Conservation (phyloP, 2,329 filamentous ascomycete genomes). For the Aspergillus sp. region DNA sequence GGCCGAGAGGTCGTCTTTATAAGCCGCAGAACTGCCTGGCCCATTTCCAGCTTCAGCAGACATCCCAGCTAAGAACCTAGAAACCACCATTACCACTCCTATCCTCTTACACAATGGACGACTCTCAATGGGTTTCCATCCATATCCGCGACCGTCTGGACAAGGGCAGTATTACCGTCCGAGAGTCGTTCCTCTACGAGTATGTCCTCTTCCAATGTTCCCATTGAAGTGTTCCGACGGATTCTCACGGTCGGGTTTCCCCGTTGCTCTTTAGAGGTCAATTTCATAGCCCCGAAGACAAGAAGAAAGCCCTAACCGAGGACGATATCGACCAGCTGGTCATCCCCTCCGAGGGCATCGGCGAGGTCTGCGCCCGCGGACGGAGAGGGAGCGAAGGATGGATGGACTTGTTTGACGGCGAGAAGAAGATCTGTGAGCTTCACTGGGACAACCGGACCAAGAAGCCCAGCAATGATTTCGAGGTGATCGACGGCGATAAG, state of each 20-base stretch:
- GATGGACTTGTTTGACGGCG: conserved; percentile 29
- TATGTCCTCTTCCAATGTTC: conserved; percentile 5
- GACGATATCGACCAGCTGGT: conserved; percentile 28
- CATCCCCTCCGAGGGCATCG: conserved; percentile 26
- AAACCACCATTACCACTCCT: neutral
- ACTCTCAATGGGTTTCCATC: conserved; percentile 27
- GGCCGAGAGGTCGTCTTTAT: neutral
- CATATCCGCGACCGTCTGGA: conserved; percentile 28
- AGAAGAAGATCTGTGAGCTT: conserved; percentile 31
- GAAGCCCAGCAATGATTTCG: conserved; percentile 22
- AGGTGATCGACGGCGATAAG: conserved; percentile 23
- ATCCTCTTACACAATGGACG: neutral
- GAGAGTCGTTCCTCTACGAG: conserved; percentile 28
- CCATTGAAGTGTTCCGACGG: neutral
- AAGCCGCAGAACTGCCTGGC: neutral
- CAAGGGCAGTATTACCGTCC: conserved; percentile 23
- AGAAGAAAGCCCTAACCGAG: conserved; percentile 24
- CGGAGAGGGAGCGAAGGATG: conserved; percentile 32
- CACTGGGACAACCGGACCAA: conserved; percentile 32
- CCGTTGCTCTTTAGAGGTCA: conserved; percentile 20
- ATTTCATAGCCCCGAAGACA: conserved; percentile 23
- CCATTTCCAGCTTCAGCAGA: neutral
- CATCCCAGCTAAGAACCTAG: neutral
- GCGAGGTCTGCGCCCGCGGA: conserved; percentile 28
- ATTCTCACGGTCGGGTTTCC: neutral